Conservation (phyloP, 1,139 yeast genomes). For the Suhomyces anneliseae region DNA sequence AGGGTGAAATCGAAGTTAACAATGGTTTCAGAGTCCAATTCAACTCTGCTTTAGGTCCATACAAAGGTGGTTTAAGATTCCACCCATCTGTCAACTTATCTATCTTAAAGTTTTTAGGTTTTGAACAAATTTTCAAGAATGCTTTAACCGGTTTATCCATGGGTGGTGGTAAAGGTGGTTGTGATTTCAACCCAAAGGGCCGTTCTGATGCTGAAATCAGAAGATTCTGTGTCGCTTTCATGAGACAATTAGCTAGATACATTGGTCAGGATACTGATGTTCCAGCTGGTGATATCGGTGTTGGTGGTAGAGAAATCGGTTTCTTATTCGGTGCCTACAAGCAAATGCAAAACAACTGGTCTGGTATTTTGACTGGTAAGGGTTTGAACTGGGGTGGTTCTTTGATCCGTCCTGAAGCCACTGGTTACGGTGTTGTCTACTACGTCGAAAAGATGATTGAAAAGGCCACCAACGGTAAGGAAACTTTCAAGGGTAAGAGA, state of each 20-base stretch:
- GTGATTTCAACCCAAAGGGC: constrained; percentile 97
- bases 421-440: constrained; percentile 97
- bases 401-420: constrained; percentile 97
- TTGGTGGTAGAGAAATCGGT: constrained; percentile 91
- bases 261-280: constrained; percentile 97
- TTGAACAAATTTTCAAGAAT: constrained; percentile 97
- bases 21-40: constrained; percentile 98
- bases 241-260: constrained; percentile 93
- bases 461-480: constrained; percentile 86
- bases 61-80: constrained; percentile 98
- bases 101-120: constrained; percentile 92
- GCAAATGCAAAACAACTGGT: constrained; percentile 87
- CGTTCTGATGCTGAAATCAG: constrained; percentile 91
- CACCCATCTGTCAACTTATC: constrained; percentile 96
- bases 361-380: constrained; percentile 97
- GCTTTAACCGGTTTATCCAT: constrained; percentile 95
- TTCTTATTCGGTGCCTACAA: constrained; percentile 97
- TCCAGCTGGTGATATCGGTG: constrained; percentile 97
- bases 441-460: constrained; percentile 97
- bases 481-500: constrained; percentile 85
- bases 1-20: constrained; percentile 89
- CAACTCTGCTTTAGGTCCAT: constrained; percentile 98
- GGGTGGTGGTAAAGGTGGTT: constrained; percentile 99
- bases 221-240: constrained; percentile 93
- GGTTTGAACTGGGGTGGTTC: constrained; percentile 99